phyloP scores from a whole-genome alignment of 208 protist genomes.

The Wallacemonas sp. region DNA sequence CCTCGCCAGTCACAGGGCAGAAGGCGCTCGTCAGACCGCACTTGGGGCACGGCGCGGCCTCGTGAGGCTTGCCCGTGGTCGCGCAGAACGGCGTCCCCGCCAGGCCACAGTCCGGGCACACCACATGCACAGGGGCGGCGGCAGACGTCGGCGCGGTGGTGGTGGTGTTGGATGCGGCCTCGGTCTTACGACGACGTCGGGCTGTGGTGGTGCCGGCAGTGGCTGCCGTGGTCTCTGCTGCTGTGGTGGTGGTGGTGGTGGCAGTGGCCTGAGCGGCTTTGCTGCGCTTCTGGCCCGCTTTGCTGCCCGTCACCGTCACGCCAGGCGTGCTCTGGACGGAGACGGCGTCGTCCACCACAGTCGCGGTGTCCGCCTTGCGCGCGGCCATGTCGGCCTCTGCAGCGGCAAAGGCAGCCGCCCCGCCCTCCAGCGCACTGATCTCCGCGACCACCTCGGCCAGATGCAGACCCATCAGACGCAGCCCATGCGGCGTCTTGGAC shows the following conservation, averaged over 20 bases:
- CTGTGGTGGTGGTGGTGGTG: background rate
- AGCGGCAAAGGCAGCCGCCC: conserved; percentile 22
- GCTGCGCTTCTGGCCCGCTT: conserved; percentile 3
- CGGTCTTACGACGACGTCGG: background rate
- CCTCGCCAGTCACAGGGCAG: conserved; percentile 66
- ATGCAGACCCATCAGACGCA: conserved; percentile 44
- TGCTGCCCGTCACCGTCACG: conserved; percentile 3
- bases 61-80: conserved; percentile 49
- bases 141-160: background rate
- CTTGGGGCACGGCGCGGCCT: conserved; percentile 34
- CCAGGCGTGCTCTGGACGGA: conserved; percentile 4
- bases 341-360: background rate
- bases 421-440: conserved; percentile 39
- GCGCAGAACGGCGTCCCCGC: conserved; percentile 60
- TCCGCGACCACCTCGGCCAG: conserved; percentile 31
- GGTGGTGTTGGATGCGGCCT: background rate
- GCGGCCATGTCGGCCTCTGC: conserved; percentile 5
- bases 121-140: background rate
- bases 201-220: background rate
- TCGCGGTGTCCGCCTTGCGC: background rate
- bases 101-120: conserved; percentile 65
- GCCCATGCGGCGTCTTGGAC: conserved; percentile 22
- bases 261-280: background rate
- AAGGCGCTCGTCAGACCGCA: conserved; percentile 62
- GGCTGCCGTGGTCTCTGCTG: background rate